Conservation (phyloP, 345 rosid species). For the Eucalyptus regnans region DNA sequence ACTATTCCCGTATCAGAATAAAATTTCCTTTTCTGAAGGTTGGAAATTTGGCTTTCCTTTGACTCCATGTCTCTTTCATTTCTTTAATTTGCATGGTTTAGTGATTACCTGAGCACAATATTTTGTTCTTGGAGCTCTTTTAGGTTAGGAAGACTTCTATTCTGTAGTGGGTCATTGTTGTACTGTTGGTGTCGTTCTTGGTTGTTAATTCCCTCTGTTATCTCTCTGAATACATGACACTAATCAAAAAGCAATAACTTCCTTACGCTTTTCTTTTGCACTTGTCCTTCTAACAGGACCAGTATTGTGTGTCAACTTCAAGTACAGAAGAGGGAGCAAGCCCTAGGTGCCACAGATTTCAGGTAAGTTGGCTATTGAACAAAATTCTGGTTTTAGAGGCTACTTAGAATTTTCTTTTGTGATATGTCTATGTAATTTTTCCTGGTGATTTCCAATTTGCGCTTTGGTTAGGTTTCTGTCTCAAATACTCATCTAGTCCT, state of each 20-base stretch:
- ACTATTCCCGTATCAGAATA: background rate
- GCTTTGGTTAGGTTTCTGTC: background rate
- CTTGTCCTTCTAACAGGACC: conserved; percentile 42
- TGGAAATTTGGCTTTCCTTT: background rate
- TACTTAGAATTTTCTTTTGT: background rate
- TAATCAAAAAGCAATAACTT: background rate
- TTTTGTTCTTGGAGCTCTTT: background rate
- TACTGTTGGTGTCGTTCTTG: background rate
- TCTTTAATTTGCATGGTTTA: background rate
- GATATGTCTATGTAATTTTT: background rate
- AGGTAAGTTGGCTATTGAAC: conserved; percentile 29
- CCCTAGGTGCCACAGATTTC: conserved; percentile 56
- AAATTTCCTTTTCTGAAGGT: background rate
- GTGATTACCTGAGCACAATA: background rate
- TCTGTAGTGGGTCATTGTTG: background rate
- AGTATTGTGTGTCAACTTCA: conserved; percentile 45
- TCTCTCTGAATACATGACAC: background rate
- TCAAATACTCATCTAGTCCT: background rate
- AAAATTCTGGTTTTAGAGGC: background rate
- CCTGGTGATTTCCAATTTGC: background rate
- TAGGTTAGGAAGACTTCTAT: background rate
- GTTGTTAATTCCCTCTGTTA: background rate
- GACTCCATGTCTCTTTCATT: background rate
- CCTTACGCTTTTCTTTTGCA: background rate
- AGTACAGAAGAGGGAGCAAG: conserved; percentile 34